Conservation (phyloP, 2,329 filamentous ascomycete species). For the Alternaria gansuensis region DNA sequence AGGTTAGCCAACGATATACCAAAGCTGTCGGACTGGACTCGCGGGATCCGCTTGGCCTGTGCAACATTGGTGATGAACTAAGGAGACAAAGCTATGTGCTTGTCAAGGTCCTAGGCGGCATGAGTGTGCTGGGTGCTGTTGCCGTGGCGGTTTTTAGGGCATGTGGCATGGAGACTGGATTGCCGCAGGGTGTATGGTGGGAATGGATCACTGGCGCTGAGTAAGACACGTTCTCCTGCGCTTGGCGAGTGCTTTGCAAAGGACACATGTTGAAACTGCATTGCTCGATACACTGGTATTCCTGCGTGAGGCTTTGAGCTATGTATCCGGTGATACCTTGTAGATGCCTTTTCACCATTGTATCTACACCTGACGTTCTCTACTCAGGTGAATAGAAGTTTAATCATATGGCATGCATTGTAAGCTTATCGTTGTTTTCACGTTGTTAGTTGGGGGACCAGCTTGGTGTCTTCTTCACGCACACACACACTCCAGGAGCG, state of each 20-base stretch:
- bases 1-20: conserved; percentile 33
- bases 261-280: background rate
- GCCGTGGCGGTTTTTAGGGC: conserved; percentile 60
- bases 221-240: background rate
- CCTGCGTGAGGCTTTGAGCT: background rate
- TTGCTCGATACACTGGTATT: background rate
- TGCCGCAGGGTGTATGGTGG: conserved; percentile 43
- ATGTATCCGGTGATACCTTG: conserved; percentile 5
- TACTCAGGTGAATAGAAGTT: background rate
- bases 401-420: background rate
- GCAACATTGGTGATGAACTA: conserved; percentile 73
- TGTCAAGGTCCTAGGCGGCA: conserved; percentile 76
- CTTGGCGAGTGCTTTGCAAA: background rate
- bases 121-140: conserved; percentile 77
- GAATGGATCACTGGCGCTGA: conserved; percentile 30
- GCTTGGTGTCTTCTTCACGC: background rate
- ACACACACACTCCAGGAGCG: background rate
- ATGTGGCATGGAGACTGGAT: conserved; percentile 44
- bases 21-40: conserved; percentile 56
- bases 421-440: background rate
- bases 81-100: conserved; percentile 71
- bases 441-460: background rate
- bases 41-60: conserved; percentile 81
- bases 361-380: background rate
- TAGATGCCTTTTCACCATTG: background rate